Conservation (phyloP, 768 basidiomycete species). For the Lyophyllum semitale region DNA sequence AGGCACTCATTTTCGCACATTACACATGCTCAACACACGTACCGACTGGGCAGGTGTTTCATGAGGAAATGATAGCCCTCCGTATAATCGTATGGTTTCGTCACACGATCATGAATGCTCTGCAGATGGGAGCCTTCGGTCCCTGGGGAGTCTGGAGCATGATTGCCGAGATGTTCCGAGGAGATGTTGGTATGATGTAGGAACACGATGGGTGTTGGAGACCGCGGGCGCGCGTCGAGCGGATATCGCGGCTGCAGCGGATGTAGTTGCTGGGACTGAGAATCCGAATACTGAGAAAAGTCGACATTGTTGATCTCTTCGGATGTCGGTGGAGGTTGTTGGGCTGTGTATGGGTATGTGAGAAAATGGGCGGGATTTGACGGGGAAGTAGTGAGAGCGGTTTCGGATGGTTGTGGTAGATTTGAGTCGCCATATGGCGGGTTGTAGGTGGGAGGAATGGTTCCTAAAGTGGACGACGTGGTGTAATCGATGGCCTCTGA, state of each 20-base stretch:
- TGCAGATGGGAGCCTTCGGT: conserved; percentile 44
- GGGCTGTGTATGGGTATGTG: conserved; percentile 44
- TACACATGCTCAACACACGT: conserved; percentile 43
- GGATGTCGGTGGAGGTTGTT: conserved; percentile 32
- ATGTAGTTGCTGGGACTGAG: conserved; percentile 34
- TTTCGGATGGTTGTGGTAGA: conserved; percentile 37
- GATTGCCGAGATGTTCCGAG: conserved; percentile 17
- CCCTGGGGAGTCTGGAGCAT: conserved; percentile 28
- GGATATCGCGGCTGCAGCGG: conserved; percentile 57
- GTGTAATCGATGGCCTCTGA: conserved; percentile 42
- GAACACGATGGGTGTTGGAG: conserved; percentile 38
- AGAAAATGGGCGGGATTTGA: conserved; percentile 43
- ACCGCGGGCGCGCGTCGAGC: conserved; percentile 42
- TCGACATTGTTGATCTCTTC: conserved; percentile 40
- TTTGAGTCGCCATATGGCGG: conserved; percentile 38
- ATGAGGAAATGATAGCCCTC: conserved; percentile 97
- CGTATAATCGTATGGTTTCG: conserved; percentile 89
- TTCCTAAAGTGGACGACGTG: conserved; percentile 33
- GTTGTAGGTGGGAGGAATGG: conserved; percentile 24
- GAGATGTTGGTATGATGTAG: conserved; percentile 28
- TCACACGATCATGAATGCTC: conserved; percentile 66
- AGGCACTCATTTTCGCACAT: conserved; percentile 42
- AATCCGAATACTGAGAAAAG: conserved; percentile 28
- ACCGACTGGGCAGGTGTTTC: conserved; percentile 88
- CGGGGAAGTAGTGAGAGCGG: conserved; percentile 33